phyloP scores from a whole-genome alignment of 305 asterid species.

The Fraxinus xanthoxyloides region DNA sequence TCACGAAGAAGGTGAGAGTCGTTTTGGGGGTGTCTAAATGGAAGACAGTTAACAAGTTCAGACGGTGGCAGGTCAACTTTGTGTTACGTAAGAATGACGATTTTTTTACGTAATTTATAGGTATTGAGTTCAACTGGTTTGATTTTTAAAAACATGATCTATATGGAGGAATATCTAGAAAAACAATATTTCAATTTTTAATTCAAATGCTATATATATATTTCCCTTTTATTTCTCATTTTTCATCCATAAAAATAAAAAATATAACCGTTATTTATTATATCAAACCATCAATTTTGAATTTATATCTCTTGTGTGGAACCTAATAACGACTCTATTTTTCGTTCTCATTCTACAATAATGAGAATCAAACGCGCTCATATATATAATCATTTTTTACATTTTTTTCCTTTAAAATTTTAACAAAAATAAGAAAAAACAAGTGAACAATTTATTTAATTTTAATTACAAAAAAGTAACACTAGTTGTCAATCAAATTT shows the following conservation, averaged over 20 bases:
- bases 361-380: too few species aligned
- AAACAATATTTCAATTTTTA: background rate
- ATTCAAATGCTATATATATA: too few species aligned
- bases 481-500: background rate
- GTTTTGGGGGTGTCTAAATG: conserved; percentile 57
- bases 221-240: too few species aligned
- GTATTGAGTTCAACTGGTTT: background rate
- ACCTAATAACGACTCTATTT: too few species aligned
- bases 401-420: background rate
- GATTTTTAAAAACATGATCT: background rate
- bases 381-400: background rate
- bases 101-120: background rate
- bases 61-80: conserved; percentile 34
- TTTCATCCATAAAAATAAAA: too few species aligned
- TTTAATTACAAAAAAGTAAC: too few species aligned
- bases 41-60: conserved; percentile 48
- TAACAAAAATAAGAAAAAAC: background rate
- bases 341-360: too few species aligned
- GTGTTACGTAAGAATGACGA: background rate
- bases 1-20: conserved; percentile 26
- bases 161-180: background rate
- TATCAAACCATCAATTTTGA: too few species aligned
- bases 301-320: too few species aligned
- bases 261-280: too few species aligned
- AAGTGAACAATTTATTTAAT: background rate